Base-by-base conservation (phyloP, 1,139 yeast species). In the Kurtzmaniella natalensis region DNA sequence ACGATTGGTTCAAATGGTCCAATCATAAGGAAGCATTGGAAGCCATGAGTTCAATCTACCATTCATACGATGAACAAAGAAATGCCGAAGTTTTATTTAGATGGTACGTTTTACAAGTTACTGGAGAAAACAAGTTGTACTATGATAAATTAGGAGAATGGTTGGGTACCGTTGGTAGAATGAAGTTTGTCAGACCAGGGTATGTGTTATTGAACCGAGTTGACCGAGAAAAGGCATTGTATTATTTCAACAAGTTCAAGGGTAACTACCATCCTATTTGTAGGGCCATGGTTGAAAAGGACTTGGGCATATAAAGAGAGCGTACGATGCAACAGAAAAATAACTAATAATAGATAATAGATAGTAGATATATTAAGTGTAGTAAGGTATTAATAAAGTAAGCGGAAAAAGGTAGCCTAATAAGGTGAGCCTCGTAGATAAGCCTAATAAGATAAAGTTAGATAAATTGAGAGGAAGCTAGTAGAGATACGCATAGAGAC, bases 111-210 rank as follows among this genome's bases (percentile, higher is more conserved):
- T 67, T 88, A 36, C 74, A 78, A 47, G 64, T 81, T 11, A 59
- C 70, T 1, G 80, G 78, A 11, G 58, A 62, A 11, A 60, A 74
- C 37, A 44, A 59, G 13, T 55, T 64, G 24, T 63, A 66, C 36
- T 77, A 80, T 51, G 60, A 58, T 36, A 60, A 60, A 28, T 61
- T 85, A 32, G 88, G 94, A 6, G 74, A 76, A 36, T 88, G 95
- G 95, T 67, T 88, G 37, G 94, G 94, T 7, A 80, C 92, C 3
- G 94, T 87, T 18, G 96, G 96, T 16, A 76, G 96, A 66, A 88
- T 88, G 96, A 88, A 88, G 66, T 88, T 80, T 54, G 95, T 86
- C 25, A 75, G 96, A 56, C 95, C 96, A 18, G 88, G 94, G 2
- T 87, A 76, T 61, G 70, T 76, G 25, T 61, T 78, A 41, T 65